Conservation (phyloP, 768 basidiomycete species). For the Lentinula lateritia region DNA sequence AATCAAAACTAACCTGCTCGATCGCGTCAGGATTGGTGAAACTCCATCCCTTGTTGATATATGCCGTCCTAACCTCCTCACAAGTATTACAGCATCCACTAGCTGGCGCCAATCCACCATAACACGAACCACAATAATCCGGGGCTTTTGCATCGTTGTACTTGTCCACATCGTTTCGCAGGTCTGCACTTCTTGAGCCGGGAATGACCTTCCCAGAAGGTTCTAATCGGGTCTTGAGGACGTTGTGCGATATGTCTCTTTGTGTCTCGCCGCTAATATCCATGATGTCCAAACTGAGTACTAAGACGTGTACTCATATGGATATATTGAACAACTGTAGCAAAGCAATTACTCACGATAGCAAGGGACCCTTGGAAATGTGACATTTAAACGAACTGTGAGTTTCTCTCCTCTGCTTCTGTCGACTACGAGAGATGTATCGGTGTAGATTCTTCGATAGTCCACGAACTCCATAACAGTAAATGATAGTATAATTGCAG, state of each 20-base stretch:
- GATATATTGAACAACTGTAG: conserved; percentile 3
- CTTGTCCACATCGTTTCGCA: conserved; percentile 86
- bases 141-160: conserved; percentile 53
- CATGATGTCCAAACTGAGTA: conserved; percentile 95
- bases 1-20: conserved; percentile 65
- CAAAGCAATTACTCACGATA: conserved; percentile 62
- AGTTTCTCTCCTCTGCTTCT: conserved; percentile 92
- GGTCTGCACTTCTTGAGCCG: conserved; percentile 49
- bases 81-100: conserved; percentile 93
- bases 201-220: conserved; percentile 53
- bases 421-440: conserved; percentile 93
- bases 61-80: conserved; percentile 88
- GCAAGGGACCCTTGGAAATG: conserved; percentile 96
- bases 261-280: conserved; percentile 97
- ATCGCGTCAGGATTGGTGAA: conserved; percentile 86
- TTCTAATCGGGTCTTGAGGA: conserved; percentile 77
- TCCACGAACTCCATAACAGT: conserved; percentile 94
- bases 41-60: conserved; percentile 92
- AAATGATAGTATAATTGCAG: conserved; percentile 88
- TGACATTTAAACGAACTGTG: conserved; percentile 85
- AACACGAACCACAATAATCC: conserved; percentile 93
- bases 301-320: conserved; percentile 31
- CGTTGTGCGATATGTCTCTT: conserved; percentile 83
- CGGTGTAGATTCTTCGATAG: conserved; percentile 80
- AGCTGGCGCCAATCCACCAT: conserved; percentile 73